phyloP scores from a whole-genome alignment of 108 stramenopile genomes.

The Aurantiochytrium sp. region DNA sequence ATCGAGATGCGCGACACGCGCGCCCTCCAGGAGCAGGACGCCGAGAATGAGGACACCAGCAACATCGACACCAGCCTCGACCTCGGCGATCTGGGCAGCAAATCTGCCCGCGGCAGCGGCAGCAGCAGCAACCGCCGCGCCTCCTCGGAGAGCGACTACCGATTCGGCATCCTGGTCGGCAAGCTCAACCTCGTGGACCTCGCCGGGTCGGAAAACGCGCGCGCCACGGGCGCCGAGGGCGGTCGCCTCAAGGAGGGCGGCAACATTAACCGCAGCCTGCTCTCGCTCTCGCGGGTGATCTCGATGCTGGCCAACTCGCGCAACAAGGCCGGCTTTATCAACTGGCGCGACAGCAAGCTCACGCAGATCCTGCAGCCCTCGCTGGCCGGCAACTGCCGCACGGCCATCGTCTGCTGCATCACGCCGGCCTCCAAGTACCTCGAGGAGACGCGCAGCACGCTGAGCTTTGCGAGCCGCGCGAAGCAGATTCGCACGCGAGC shows the following conservation, averaged over 20 bases:
- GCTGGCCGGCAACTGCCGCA: conserved; percentile 84
- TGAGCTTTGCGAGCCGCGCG: conserved; percentile 85
- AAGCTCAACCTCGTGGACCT: conserved; percentile 61
- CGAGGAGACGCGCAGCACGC: conserved; percentile 90
- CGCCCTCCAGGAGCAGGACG: conserved; percentile 34
- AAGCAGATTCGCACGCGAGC: conserved; percentile 30
- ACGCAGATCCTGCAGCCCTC: conserved; percentile 95
- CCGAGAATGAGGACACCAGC: neutral
- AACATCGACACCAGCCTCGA: too few species aligned
- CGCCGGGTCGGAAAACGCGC: conserved; percentile 59
- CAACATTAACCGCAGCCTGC: conserved; percentile 93
- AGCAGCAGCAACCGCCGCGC: neutral
- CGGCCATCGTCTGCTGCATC: conserved; percentile 90
- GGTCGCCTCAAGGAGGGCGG: conserved; percentile 94
- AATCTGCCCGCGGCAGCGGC: neutral
- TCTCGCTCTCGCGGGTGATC: conserved; percentile 77
- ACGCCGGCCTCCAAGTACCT: conserved; percentile 73
- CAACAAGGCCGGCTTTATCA: conserved; percentile 47
- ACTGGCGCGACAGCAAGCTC: conserved; percentile 83
- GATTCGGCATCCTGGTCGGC: conserved; percentile 45
- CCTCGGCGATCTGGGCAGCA: too few species aligned
- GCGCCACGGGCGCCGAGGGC: conserved; percentile 74
- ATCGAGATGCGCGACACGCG: conserved; percentile 61
- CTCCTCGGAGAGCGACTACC: neutral
- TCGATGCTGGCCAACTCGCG: conserved; percentile 51